Evolutionary conservation across 495 filamentous ascomycete species (phyloP).

Genomic region (Xylaria grammica): DNA sequence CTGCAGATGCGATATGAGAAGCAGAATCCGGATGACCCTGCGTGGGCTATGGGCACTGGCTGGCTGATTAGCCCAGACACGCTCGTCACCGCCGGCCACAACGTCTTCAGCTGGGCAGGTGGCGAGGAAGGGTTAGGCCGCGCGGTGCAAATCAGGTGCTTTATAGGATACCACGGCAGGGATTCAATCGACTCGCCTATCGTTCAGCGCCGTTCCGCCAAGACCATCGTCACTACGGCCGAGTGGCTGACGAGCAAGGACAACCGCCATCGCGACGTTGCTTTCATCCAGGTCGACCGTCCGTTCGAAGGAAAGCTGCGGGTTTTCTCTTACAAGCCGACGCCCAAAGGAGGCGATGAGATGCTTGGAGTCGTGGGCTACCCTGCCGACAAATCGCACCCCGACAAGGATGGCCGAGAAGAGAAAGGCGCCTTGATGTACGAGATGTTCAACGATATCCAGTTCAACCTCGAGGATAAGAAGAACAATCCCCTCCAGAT

Average conservation of each 20-base stretch:
- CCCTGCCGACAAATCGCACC: conserved; percentile 39
- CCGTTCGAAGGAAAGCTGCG: conserved; percentile 44
- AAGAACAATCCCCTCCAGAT: conserved; percentile 28
- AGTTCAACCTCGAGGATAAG: conserved; percentile 32
- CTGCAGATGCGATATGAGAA: conserved; percentile 43
- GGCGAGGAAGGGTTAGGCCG: conserved; percentile 31
- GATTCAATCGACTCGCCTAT: conserved; percentile 30
- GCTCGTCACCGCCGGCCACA: conserved; percentile 48
- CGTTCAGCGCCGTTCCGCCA: conserved; percentile 42
- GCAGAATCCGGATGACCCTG: conserved; percentile 24
- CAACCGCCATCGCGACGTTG: conserved; percentile 41
- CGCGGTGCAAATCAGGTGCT: conserved; percentile 41
- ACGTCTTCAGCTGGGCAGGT: conserved; percentile 43
- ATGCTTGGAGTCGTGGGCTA: conserved; percentile 48
- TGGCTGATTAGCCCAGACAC: conserved; percentile 45
- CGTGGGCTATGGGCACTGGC: conserved; percentile 43
- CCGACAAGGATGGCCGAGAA: conserved; percentile 17
- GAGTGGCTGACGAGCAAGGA: conserved; percentile 39
- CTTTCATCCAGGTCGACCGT: conserved; percentile 43
- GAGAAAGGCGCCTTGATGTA: conserved; percentile 50
- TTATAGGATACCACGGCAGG: conserved; percentile 46
- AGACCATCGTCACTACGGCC: conserved; percentile 38
- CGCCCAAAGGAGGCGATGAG: conserved; percentile 33
- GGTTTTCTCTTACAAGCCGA: conserved; percentile 33
- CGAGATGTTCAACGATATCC: conserved; percentile 36